Conservation (phyloP, 2,329 filamentous ascomycete genomes). For the Trichoderma sp. region DNA sequence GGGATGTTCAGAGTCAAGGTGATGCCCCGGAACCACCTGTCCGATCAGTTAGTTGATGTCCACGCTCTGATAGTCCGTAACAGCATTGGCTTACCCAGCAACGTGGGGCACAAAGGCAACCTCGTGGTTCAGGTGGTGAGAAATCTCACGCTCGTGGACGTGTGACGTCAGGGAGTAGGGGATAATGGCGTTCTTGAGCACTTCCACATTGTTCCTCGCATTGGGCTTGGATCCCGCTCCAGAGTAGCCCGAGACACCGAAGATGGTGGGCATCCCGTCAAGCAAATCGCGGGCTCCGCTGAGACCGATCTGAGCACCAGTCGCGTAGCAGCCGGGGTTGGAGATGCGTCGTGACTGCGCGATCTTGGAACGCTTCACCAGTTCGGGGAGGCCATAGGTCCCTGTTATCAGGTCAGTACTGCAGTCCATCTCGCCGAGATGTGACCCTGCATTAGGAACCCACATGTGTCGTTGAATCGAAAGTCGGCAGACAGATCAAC, state of each 20-base stretch:
- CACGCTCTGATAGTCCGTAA: background rate
- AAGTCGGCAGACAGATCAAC: constrained; percentile 97
- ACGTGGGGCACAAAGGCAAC: constrained; percentile 89
- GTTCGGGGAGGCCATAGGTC: constrained; percentile 80
- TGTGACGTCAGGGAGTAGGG: constrained; percentile 78
- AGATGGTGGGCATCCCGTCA: background rate
- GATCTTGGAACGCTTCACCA: constrained; percentile 76
- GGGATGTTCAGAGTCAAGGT: constrained; percentile 90
- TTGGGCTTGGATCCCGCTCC: constrained; percentile 93
- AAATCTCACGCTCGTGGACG: constrained; percentile 92
- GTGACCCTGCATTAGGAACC: constrained; percentile 41
- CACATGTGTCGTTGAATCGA: constrained; percentile 70
- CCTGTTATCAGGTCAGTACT: background rate
- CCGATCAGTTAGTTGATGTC: background rate
- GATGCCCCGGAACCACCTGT: constrained; percentile 88
- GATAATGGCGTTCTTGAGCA: constrained; percentile 67
- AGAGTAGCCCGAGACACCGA: constrained; percentile 66
- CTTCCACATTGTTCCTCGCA: constrained; percentile 85
- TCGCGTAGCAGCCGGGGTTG: constrained; percentile 95
- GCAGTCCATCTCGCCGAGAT: too few species aligned
- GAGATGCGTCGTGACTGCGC: constrained; percentile 78
- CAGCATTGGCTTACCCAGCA: background rate
- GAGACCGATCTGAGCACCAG: constrained; percentile 84
- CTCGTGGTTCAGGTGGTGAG: constrained; percentile 63
- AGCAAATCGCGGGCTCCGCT: constrained; percentile 38